A percentile compares a stretch with the other conserved stretches of the same genome.
Evolutionary conservation across 805 yeast genomes (phyloP).

Genomic region (Cyberlindnera euphorbiiphila): DNA sequence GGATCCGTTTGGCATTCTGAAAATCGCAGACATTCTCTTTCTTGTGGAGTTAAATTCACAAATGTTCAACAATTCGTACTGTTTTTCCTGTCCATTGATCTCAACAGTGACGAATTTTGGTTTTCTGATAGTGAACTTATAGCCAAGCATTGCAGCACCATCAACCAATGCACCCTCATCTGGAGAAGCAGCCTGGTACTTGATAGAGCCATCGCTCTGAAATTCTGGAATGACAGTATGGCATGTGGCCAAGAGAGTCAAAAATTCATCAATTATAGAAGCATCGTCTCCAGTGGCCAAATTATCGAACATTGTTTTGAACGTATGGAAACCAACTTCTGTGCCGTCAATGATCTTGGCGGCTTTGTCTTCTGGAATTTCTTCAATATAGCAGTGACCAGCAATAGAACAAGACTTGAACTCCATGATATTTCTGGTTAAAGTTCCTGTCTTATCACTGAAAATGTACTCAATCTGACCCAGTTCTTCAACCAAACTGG

Average conservation of each 20-base stretch:
- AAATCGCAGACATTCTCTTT: slow-evolving; percentile 95
- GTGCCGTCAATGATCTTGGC: slow-evolving; percentile 74
- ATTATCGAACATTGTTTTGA: slow-evolving; percentile 55
- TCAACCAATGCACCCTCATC: slow-evolving; percentile 98
- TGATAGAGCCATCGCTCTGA: slow-evolving; percentile 58
- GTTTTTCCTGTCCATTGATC: slow-evolving; percentile 43
- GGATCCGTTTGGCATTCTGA: slow-evolving; percentile 90
- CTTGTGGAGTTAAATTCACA: slow-evolving; percentile 98
- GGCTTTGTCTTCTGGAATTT: slow-evolving; percentile 85
- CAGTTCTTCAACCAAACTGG: slow-evolving; percentile 91
- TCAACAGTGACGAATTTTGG: slow-evolving; percentile 78
- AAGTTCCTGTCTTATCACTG: slow-evolving; percentile 96
- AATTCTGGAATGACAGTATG: slow-evolving; percentile 97
- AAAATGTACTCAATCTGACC: slow-evolving; percentile 96
- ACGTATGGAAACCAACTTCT: slow-evolving; percentile 74
- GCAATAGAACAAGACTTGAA: slow-evolving; percentile 91
- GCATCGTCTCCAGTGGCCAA: slow-evolving; percentile 44
- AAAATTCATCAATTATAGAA: slow-evolving; percentile 62
- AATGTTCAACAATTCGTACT: slow-evolving; percentile 77
- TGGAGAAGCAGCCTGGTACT: slow-evolving; percentile 98
- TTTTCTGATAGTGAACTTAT: slow-evolving; percentile 75
- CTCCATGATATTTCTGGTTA: slow-evolving; percentile 95
- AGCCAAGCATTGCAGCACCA: slow-evolving; percentile 91
- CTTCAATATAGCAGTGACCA: slow-evolving; percentile 82
- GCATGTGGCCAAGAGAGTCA: slow-evolving; percentile 83